These are phyloP conservation scores for Cladophialophora bantiana DNA, from an alignment of 2,329 filamentous ascomycete genomes.

Conservation along the genomic window DNA sequence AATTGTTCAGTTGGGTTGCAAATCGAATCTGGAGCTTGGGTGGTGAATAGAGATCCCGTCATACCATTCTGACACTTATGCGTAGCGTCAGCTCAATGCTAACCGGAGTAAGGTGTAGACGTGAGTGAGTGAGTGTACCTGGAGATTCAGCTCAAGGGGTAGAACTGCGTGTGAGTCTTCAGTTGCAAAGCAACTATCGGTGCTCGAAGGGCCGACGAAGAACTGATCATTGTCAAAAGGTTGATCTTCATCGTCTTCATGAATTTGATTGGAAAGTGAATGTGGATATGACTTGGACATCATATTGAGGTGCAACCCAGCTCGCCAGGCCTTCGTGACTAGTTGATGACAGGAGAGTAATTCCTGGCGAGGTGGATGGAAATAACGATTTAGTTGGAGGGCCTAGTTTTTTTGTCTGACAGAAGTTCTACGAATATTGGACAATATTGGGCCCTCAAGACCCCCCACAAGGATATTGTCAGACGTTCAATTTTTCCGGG, in stretches of 20 bases:
- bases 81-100: neutral
- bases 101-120: neutral
- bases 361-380: neutral
- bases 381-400: neutral
- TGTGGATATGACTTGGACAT: neutral
- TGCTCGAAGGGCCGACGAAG: constrained; percentile 31
- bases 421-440: neutral
- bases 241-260: constrained; percentile 13
- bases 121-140: neutral
- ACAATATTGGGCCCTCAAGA: neutral
- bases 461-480: neutral
- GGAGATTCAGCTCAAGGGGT: neutral
- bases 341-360: neutral
- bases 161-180: neutral
- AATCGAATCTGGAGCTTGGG: neutral
- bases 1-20: neutral
- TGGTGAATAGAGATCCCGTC: neutral
- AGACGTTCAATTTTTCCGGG: neutral
- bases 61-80: neutral
- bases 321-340: neutral
- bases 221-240: constrained; percentile 22
- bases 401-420: neutral
- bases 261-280: neutral
- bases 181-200: constrained; percentile 6
- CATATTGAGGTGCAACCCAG: neutral